Evolutionary conservation across 306 rosid genomes (phyloP).

Genomic region (Pyrus betulifolia): DNA sequence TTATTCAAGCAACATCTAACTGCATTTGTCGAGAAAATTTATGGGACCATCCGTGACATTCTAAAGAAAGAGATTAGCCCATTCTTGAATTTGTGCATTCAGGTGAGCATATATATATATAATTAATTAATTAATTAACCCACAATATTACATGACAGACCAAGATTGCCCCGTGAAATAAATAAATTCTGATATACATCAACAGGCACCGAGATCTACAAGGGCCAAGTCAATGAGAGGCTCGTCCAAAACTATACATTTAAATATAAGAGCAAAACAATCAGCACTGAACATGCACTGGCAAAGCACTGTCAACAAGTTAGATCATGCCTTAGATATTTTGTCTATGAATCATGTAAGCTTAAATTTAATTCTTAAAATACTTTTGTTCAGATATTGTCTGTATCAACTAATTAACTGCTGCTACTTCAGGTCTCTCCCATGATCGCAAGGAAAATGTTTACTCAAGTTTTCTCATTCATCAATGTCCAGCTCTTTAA

Average conservation of each 20-base stretch:
- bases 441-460: slow-evolving; percentile 61
- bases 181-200: slow-evolving; percentile 3
- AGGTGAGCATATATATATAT: slow-evolving; percentile 33
- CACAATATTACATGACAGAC: neutral
- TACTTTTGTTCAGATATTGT: neutral
- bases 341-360: slow-evolving; percentile 62
- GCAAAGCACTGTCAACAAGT: slow-evolving; percentile 75
- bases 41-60: slow-evolving; percentile 71
- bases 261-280: slow-evolving; percentile 72
- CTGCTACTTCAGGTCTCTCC: slow-evolving; percentile 57
- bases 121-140: neutral
- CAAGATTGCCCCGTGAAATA: neutral
- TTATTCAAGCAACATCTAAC: slow-evolving; percentile 76
- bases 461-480: slow-evolving; percentile 78
- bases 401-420: neutral
- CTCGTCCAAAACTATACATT: slow-evolving; percentile 68
- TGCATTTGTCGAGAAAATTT: slow-evolving; percentile 72
- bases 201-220: slow-evolving; percentile 76
- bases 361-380: neutral
- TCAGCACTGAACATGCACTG: slow-evolving; percentile 75
- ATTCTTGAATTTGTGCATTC: slow-evolving; percentile 77
- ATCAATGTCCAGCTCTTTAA: slow-evolving; percentile 84
- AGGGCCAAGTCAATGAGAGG: slow-evolving; percentile 64
- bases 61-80: slow-evolving; percentile 80
- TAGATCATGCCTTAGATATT: slow-evolving; percentile 47